phyloP scores from a whole-genome alignment of 306 rosid genomes.

The Trifolium pratense region DNA sequence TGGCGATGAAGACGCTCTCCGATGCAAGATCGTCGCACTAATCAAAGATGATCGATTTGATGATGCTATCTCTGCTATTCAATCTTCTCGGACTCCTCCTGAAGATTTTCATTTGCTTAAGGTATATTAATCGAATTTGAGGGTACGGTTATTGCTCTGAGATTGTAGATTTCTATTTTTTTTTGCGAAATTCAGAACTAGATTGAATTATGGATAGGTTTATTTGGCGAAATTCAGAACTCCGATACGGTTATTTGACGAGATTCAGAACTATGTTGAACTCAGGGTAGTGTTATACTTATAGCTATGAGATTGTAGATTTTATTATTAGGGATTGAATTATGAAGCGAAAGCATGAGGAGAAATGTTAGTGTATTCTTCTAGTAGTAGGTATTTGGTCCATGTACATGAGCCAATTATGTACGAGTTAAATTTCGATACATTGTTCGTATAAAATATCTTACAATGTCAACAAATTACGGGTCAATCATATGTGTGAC shows the following conservation, averaged over 20 bases:
- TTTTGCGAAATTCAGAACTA: too few species aligned
- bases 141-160: neutral
- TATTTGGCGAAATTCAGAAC: neutral
- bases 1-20: conserved; percentile 80
- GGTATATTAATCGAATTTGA: conserved; percentile 46
- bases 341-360: conserved; percentile 9
- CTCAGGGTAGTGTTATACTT: neutral
- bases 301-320: conserved; percentile 5
- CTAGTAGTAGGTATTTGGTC: neutral
- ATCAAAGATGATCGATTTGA: conserved; percentile 71
- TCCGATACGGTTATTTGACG: neutral
- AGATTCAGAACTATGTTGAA: conserved; percentile 5
- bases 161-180: neutral
- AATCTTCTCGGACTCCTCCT: conserved; percentile 47
- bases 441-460: neutral
- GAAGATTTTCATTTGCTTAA: conserved; percentile 74
- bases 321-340: conserved; percentile 7
- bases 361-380: too few species aligned
- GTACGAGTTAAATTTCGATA: neutral
- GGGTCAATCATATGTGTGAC: neutral
- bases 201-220: too few species aligned
- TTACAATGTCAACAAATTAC: neutral
- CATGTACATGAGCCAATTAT: neutral
- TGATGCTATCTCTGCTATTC: conserved; percentile 67
- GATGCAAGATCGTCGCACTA: conserved; percentile 84